Base-by-base conservation (phyloP, 2,329 filamentous ascomycete genomes). In the Colletotrichum musicola region DNA sequence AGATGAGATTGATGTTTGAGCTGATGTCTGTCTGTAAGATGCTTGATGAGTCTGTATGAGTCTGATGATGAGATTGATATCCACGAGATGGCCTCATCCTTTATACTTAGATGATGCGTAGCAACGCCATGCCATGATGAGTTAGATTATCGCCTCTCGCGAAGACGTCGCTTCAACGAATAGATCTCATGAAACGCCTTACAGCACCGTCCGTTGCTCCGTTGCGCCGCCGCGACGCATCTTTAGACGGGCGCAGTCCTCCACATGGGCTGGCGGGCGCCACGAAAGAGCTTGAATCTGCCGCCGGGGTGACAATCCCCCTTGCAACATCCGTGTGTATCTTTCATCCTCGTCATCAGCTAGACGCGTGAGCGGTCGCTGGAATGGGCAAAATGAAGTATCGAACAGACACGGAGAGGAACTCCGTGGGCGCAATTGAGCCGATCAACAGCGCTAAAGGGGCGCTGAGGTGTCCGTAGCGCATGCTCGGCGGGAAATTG, bases 201-300 rank as follows among this genome's bases (percentile, higher is more conserved):
- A 25, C 49, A 47, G 18, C n/a, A 20, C 2, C 5, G 16, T 25
- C 22, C 22, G 22, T 25, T 25, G 22, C 22, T 25, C 30, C 30
- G 10, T 35, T 35, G 30, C 40, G 35, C 60, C 51, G 10, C 20
- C 30, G 55, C 62, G 62, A 60, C 46, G 12, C n/a, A 16, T 20
- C 30, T 4, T 27, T 27, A 47, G 42, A 10, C 16, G n/a, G 62
- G n/a, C 38, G 16, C 47, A 46, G 62, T 42, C 9, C 12, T 10
- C 30, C 18, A 10, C 42, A 49, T 10, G 6, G 13, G 12, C 4
- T 18, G 27, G 42, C 3, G 55, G 55, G 35, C 46, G 40, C 55
- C n/a, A 12, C 18, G 53, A 35, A 35, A 35, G 30, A 42, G 61
- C 46, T 61, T 38, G 60, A 60, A 18, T 64, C 16, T 38, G 40